Percentiles rank a stretch among this genome's conserved stretches.
These are phyloP conservation scores for Panicum miliaceum DNA, from an alignment of 176 grass and related monocot species.

Conservation along the genomic window DNA sequence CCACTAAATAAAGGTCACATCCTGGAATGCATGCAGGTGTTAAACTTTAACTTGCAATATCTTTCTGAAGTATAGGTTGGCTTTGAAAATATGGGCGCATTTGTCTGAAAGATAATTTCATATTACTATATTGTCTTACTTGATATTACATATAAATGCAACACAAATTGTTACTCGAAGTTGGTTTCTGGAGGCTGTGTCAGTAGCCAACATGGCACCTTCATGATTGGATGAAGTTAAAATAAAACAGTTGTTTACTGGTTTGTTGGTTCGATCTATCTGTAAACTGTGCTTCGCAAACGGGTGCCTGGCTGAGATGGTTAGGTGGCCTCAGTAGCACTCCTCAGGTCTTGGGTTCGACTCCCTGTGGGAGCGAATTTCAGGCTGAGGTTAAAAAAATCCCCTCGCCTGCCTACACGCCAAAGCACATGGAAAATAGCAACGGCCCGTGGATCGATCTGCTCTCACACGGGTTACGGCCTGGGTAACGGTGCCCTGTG, in stretches of 20 bases:
- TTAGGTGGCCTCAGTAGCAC: too few species aligned
- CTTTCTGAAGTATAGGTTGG: constrained; percentile 11
- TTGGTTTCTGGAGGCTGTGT: not conserved
- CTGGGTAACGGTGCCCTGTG: too few species aligned
- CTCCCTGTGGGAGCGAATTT: too few species aligned
- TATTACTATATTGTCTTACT: constrained; percentile 5
- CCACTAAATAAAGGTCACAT: constrained; percentile 12
- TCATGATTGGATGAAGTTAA: not conserved
- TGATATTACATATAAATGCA: constrained; percentile 12
- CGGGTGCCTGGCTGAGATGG: too few species aligned
- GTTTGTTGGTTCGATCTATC: constrained; percentile 28
- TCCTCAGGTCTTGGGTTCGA: too few species aligned
- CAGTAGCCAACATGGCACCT: not conserved
- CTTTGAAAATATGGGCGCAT: constrained; percentile 2
- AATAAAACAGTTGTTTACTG: constrained; percentile 8
- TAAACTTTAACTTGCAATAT: constrained; percentile 23
- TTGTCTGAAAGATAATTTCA: constrained; percentile 15
- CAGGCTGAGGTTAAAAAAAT: too few species aligned
- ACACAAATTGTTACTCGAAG: not conserved
- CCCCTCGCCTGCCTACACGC: too few species aligned
- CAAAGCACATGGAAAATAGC: too few species aligned
- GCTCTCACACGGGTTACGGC: too few species aligned
- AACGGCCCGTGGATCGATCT: too few species aligned
- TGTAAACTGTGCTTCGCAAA: constrained; percentile 9
- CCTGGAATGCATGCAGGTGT: constrained; percentile 24